phyloP scores from a whole-genome alignment of 257 asterid genomes.

The Gentiana macrophylla region DNA sequence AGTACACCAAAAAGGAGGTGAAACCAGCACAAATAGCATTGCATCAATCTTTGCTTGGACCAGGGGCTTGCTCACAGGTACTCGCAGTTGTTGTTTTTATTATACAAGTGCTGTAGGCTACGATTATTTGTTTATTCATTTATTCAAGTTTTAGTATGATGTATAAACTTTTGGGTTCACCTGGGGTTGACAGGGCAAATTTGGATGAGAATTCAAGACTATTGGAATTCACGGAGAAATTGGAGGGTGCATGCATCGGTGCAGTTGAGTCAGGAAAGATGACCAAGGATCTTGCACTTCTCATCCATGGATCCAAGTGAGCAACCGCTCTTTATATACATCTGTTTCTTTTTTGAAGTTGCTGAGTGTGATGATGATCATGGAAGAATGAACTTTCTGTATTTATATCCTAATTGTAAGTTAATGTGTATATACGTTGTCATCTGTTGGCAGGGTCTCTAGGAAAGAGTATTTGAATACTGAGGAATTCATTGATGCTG shows the following conservation, averaged over 20 bases:
- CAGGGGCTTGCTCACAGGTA: conserved; percentile 97
- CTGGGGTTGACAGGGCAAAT: conserved; percentile 58
- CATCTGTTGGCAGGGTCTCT: conserved; percentile 39
- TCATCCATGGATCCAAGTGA: conserved; percentile 89
- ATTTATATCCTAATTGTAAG: not conserved
- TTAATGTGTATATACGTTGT: not conserved
- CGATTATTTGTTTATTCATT: too few species aligned
- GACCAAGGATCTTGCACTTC: conserved; percentile 98
- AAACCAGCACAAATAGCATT: conserved; percentile 98
- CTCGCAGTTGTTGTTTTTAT: not conserved
- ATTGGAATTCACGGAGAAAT: conserved; percentile 78
- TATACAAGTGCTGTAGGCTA: too few species aligned
- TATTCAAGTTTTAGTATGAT: too few species aligned
- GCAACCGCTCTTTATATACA: conserved; percentile 15
- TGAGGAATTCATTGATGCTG: conserved; percentile 89
- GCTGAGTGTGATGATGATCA: not conserved
- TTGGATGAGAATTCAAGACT: conserved; percentile 74
- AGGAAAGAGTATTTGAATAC: conserved; percentile 72
- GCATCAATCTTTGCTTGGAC: conserved; percentile 99
- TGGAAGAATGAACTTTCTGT: not conserved
- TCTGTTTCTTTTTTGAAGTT: too few species aligned
- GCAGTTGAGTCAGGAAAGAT: conserved; percentile 91
- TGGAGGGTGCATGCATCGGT: conserved; percentile 88
- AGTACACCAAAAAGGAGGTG: conserved; percentile 98
- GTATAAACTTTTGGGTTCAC: not conserved